These are phyloP conservation scores for Phytophthora pluvialis DNA, from an alignment of 352 stramenopile genomes.

Conservation along the genomic window DNA sequence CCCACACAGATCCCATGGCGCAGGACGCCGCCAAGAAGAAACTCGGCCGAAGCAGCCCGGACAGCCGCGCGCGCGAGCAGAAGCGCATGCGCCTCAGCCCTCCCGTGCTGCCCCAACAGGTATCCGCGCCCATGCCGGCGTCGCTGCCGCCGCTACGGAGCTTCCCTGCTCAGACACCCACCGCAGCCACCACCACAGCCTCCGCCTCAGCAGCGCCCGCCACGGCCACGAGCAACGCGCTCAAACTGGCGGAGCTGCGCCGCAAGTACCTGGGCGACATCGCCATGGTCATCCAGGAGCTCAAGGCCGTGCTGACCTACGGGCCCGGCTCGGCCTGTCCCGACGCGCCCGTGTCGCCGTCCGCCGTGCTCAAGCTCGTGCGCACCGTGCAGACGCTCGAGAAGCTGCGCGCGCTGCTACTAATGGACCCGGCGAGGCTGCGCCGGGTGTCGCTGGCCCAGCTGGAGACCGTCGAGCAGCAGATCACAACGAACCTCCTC, in stretches of 20 bases:
- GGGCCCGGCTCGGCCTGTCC: slow-evolving; percentile 27
- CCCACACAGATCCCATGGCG: slow-evolving; percentile 8
- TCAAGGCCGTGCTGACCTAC: slow-evolving; percentile 39
- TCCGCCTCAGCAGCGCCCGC: not conserved
- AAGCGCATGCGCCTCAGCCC: slow-evolving; percentile 39
- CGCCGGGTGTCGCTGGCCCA: slow-evolving; percentile 33
- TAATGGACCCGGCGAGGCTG: slow-evolving; percentile 34
- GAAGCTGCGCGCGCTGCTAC: slow-evolving; percentile 37
- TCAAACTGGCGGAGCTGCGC: slow-evolving; percentile 37
- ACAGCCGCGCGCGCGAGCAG: slow-evolving; percentile 5
- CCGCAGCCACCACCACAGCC: not conserved
- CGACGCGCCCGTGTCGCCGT: slow-evolving; percentile 21
- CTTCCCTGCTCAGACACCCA: not conserved
- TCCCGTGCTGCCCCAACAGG: slow-evolving; percentile 11
- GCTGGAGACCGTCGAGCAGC: slow-evolving; percentile 41
- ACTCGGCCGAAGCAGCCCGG: not conserved
- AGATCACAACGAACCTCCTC: slow-evolving; percentile 45
- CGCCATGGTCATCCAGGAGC: slow-evolving; percentile 40
- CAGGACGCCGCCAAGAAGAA: slow-evolving; percentile 25
- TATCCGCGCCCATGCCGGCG: not conserved
- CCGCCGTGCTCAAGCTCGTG: slow-evolving; percentile 41
- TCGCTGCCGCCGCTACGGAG: slow-evolving; percentile 21
- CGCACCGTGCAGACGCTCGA: slow-evolving; percentile 46
- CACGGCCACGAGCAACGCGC: slow-evolving; percentile 7
- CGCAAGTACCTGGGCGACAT: slow-evolving; percentile 38